These are phyloP conservation scores for Penicillium canescens DNA, from an alignment of 495 filamentous ascomycete genomes.

Conservation along the genomic window DNA sequence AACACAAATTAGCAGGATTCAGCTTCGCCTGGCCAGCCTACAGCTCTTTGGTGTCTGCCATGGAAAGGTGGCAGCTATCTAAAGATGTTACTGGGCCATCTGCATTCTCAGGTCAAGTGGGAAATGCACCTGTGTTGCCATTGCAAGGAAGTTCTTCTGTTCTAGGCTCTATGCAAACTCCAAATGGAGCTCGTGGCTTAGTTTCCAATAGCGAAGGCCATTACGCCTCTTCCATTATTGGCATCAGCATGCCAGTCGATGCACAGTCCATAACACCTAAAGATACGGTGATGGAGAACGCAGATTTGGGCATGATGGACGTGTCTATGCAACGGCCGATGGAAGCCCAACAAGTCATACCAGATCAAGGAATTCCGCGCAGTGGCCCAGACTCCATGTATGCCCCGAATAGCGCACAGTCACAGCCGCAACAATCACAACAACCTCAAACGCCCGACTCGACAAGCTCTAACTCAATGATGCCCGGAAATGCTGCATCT, in stretches of 20 bases:
- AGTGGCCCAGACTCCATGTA: constrained; percentile 30
- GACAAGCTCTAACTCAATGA: constrained; percentile 19
- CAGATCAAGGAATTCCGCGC: constrained; percentile 27
- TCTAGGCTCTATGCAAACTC: constrained; percentile 5
- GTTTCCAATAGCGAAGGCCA: constrained; percentile 8
- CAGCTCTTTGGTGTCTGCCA: constrained; percentile 29
- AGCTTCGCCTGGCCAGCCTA: constrained; percentile 40
- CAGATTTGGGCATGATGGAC: constrained; percentile 30
- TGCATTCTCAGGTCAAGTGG: constrained; percentile 7
- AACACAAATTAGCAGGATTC: constrained; percentile 31
- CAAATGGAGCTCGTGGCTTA: not conserved
- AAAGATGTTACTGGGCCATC: constrained; percentile 14
- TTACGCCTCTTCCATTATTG: constrained; percentile 37
- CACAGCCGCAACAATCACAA: constrained; percentile 33
- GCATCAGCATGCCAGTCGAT: constrained; percentile 39
- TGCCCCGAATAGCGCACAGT: constrained; percentile 18
- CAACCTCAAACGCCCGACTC: constrained; percentile 23
- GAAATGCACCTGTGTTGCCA: constrained; percentile 4
- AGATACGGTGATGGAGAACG: constrained; percentile 36
- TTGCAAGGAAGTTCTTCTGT: constrained; percentile 1
- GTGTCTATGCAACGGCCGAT: constrained; percentile 18
- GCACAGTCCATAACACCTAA: constrained; percentile 39
- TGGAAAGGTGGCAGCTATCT: constrained; percentile 35
- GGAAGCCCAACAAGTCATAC: constrained; percentile 12
- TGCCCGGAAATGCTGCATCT: constrained; percentile 12